phyloP scores from a whole-genome alignment of 2,329 filamentous ascomycete species.

The Onygena corvina region DNA sequence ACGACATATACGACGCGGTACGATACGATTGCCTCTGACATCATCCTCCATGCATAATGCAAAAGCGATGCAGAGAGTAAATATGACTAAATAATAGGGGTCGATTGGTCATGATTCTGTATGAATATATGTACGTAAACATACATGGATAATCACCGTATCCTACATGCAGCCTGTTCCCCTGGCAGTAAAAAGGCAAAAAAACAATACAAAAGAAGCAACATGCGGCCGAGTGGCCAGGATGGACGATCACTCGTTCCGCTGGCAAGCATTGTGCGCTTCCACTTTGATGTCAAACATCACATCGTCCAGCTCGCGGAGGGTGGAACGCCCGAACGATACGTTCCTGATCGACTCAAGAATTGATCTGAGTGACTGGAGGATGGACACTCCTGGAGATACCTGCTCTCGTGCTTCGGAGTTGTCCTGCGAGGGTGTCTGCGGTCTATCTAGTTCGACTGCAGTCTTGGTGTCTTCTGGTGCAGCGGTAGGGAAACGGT shows the following conservation, averaged over 20 bases:
- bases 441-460: not conserved
- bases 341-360: conserved; percentile 49
- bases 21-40: too few relatives aligned
- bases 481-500: too few relatives aligned
- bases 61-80: too few relatives aligned
- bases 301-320: conserved; percentile 62
- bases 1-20: too few relatives aligned
- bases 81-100: too few relatives aligned
- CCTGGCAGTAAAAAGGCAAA: too few relatives aligned
- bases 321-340: conserved; percentile 51
- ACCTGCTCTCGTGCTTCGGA: not conserved
- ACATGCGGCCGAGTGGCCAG: too few relatives aligned
- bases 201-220: not conserved
- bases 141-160: not conserved
- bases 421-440: not conserved
- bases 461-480: not conserved
- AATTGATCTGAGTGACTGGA: conserved; percentile 43
- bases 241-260: conserved; percentile 29
- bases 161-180: too few relatives aligned
- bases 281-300: conserved; percentile 67
- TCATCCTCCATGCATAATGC: too few relatives aligned
- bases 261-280: conserved; percentile 57
- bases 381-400: conserved; percentile 29
- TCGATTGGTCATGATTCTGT: too few relatives aligned
- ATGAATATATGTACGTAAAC: too few relatives aligned